phyloP scores from a whole-genome alignment of 768 basidiomycete genomes.

The Leccinum fibrillosum region DNA sequence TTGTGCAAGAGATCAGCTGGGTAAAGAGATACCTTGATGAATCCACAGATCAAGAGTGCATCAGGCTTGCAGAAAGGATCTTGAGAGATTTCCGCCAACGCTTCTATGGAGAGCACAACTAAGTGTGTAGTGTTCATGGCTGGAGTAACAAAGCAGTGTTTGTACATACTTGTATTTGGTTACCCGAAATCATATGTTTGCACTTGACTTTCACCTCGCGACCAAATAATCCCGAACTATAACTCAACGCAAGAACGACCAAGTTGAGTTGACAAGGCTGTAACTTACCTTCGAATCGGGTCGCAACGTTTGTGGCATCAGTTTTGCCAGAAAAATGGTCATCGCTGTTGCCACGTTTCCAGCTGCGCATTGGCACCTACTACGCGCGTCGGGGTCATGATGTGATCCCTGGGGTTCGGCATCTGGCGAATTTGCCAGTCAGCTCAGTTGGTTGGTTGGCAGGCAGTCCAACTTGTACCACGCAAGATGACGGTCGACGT shows the following conservation, averaged over 20 bases:
- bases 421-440: neutral
- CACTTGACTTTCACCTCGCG: neutral
- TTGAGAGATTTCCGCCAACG: conserved; percentile 26
- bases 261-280: neutral
- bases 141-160: neutral
- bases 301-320: neutral
- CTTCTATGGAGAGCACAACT: neutral
- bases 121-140: neutral
- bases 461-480: neutral
- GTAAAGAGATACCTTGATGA: neutral
- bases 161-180: neutral
- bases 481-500: neutral
- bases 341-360: neutral
- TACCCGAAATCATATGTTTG: neutral
- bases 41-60: conserved; percentile 4
- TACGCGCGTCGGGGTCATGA: neutral
- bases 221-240: neutral
- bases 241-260: neutral
- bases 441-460: neutral
- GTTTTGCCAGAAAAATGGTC: neutral
- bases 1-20: conserved; percentile 6
- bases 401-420: neutral
- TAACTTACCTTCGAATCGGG: neutral
- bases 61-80: conserved; percentile 11
- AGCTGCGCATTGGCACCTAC: neutral